These are phyloP conservation scores for Fraxinus baroniana DNA, from an alignment of 305 asterid genomes.

Conservation along the genomic window DNA sequence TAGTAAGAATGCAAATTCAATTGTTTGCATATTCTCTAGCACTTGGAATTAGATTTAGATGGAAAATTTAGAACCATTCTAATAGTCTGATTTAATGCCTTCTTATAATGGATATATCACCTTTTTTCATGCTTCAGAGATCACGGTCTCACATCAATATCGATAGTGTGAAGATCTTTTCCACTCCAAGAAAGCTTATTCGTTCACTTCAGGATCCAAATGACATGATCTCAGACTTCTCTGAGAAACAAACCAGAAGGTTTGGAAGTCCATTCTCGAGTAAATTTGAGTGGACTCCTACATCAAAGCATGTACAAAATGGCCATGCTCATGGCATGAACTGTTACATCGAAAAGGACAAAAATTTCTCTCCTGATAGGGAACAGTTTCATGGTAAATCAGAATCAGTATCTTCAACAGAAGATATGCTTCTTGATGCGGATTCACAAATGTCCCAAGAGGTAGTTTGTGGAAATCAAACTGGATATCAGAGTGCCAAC, in stretches of 20 bases:
- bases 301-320: slow-evolving; percentile 34
- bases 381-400: slow-evolving; percentile 40
- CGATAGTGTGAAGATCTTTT: slow-evolving; percentile 67
- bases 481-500: slow-evolving; percentile 6
- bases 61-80: not conserved
- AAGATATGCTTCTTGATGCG: slow-evolving; percentile 38
- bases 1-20: not conserved
- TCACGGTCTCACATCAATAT: slow-evolving; percentile 49
- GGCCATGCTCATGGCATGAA: slow-evolving; percentile 23
- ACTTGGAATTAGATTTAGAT: not conserved
- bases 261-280: slow-evolving; percentile 44
- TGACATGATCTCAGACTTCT: slow-evolving; percentile 35
- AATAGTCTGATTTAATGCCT: not conserved
- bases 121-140: slow-evolving; percentile 46
- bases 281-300: slow-evolving; percentile 41
- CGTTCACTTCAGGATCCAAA: slow-evolving; percentile 75
- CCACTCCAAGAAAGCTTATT: slow-evolving; percentile 81
- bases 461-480: slow-evolving; percentile 24
- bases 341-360: slow-evolving; percentile 21
- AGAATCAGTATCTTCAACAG: slow-evolving; percentile 76
- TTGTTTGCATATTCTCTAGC: not conserved
- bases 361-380: slow-evolving; percentile 26
- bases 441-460: slow-evolving; percentile 29
- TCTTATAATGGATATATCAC: not conserved
- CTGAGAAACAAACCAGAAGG: slow-evolving; percentile 43